These are phyloP conservation scores for Wallemia mellicola DNA, from an alignment of 1,284 basidiomycete species.

Conservation along the genomic window DNA sequence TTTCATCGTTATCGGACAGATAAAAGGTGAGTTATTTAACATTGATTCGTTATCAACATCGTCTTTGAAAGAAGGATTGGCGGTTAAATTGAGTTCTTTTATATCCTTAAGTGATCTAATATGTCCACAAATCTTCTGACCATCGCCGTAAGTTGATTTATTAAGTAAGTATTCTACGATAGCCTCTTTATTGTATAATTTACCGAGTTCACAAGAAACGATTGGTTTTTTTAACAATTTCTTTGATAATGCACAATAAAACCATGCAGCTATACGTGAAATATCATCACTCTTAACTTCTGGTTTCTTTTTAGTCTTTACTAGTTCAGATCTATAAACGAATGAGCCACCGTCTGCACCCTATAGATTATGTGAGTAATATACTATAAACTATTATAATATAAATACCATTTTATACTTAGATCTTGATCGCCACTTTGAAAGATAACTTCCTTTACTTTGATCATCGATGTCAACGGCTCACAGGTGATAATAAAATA, in stretches of 20 bases:
- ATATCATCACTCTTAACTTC: constrained; percentile 63
- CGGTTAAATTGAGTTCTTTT: constrained; percentile 43
- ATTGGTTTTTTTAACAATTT: constrained; percentile 45
- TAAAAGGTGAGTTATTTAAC: constrained; percentile 30
- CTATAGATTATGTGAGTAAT: not conserved
- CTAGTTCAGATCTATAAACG: not conserved
- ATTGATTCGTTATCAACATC: constrained; percentile 17
- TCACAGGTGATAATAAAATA: not conserved
- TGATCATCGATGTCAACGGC: not conserved
- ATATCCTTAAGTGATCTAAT: constrained; percentile 69
- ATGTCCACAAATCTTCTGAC: constrained; percentile 56
- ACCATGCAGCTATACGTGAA: constrained; percentile 55
- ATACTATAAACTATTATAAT: not conserved
- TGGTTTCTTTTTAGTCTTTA: constrained; percentile 17
- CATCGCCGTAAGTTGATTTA: constrained; percentile 42
- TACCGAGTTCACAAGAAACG: constrained; percentile 62
- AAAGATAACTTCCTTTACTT: not conserved
- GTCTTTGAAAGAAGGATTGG: constrained; percentile 26
- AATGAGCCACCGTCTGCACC: constrained; percentile 1
- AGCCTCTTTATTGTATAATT: constrained; percentile 78
- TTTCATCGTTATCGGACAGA: constrained; percentile 62
- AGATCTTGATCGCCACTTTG: not conserved
- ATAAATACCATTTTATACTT: not conserved
- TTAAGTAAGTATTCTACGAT: constrained; percentile 62
- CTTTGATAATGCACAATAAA: constrained; percentile 70